A percentile compares a stretch with the other conserved stretches of the same genome.
Conservation (phyloP, 768 basidiomycete species). For the Phaeolepiota aurea region DNA sequence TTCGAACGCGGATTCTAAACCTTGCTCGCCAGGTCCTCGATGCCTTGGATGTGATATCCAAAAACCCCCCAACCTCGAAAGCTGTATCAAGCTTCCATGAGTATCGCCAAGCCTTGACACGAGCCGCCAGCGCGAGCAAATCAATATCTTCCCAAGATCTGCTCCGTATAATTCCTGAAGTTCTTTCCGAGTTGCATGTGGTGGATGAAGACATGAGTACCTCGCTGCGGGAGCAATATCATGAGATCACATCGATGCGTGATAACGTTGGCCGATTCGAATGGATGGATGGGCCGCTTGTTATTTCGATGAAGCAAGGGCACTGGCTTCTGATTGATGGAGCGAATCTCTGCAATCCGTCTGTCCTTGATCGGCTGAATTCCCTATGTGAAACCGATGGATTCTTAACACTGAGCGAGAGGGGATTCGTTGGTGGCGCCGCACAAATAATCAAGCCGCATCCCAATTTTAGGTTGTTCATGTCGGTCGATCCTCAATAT, state of each 20-base stretch:
- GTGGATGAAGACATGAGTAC: background rate
- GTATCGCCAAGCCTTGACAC: conserved; percentile 8
- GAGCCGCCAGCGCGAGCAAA: background rate
- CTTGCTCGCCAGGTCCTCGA: conserved; percentile 31
- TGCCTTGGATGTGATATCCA: conserved; percentile 28
- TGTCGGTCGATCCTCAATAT: conserved; percentile 84
- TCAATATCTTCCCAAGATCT: conserved; percentile 3
- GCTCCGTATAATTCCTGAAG: conserved; percentile 8
- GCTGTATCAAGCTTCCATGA: conserved; percentile 7
- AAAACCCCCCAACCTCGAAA: conserved; percentile 23
- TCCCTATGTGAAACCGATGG: conserved; percentile 90
- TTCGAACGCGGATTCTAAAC: conserved; percentile 25
- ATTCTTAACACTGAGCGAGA: conserved; percentile 76
- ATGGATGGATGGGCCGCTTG: conserved; percentile 92
- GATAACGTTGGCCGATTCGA: conserved; percentile 58
- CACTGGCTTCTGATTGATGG: conserved; percentile 88
- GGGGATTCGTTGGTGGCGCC: conserved; percentile 72
- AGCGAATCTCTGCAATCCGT: conserved; percentile 91
- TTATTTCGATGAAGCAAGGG: conserved; percentile 78
- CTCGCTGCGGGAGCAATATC: conserved; percentile 6
- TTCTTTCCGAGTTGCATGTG: conserved; percentile 8
- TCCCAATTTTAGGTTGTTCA: conserved; percentile 84
- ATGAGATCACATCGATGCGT: conserved; percentile 14
- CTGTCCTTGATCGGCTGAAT: conserved; percentile 93
- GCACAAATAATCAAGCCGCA: conserved; percentile 77